Conservation (phyloP, 2,329 filamentous ascomycete species). For the Hypoxylon sp. region DNA sequence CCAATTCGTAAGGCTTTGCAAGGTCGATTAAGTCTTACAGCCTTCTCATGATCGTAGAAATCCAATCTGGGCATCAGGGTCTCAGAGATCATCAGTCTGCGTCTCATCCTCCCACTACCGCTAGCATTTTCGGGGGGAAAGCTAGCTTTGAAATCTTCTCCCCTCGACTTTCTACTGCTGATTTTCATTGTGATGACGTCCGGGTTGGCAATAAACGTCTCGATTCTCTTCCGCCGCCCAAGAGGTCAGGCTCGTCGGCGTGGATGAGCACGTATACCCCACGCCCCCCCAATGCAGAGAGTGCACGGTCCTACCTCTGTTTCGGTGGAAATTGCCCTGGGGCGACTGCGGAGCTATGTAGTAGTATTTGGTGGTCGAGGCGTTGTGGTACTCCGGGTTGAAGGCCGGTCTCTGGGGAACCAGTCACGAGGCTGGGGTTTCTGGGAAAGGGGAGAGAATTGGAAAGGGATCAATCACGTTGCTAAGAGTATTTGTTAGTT, state of each 20-base stretch:
- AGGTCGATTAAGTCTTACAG: slow-evolving; percentile 65
- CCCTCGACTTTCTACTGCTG: slow-evolving; percentile 79
- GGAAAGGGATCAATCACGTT: slow-evolving; percentile 62
- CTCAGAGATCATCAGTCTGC: slow-evolving; percentile 75
- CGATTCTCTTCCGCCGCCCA: slow-evolving; percentile 57
- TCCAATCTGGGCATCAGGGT: slow-evolving; percentile 79
- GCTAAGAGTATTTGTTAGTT: slow-evolving; percentile 7
- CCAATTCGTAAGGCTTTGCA: slow-evolving; percentile 57
- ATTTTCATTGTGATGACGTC: slow-evolving; percentile 70
- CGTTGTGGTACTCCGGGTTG: slow-evolving; percentile 61
- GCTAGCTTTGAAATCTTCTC: slow-evolving; percentile 76
- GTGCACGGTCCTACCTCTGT: slow-evolving; percentile 74
- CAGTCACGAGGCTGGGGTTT: slow-evolving; percentile 53
- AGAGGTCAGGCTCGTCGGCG: slow-evolving; percentile 65
- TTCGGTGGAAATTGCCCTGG: slow-evolving; percentile 70
- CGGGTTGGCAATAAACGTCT: slow-evolving; percentile 73
- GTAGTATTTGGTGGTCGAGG: slow-evolving; percentile 34
- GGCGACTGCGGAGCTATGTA: slow-evolving; percentile 25
- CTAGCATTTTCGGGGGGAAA: slow-evolving; percentile 67
- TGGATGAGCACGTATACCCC: slow-evolving; percentile 77
- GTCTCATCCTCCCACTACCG: slow-evolving; percentile 55
- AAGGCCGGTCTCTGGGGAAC: slow-evolving; percentile 44
- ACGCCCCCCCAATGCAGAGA: slow-evolving; percentile 62
- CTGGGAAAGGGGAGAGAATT: slow-evolving; percentile 70
- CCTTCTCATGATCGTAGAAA: slow-evolving; percentile 73